Base-by-base conservation (phyloP, 2,329 filamentous ascomycete genomes). In the Myriosclerotinia duriaeana region DNA sequence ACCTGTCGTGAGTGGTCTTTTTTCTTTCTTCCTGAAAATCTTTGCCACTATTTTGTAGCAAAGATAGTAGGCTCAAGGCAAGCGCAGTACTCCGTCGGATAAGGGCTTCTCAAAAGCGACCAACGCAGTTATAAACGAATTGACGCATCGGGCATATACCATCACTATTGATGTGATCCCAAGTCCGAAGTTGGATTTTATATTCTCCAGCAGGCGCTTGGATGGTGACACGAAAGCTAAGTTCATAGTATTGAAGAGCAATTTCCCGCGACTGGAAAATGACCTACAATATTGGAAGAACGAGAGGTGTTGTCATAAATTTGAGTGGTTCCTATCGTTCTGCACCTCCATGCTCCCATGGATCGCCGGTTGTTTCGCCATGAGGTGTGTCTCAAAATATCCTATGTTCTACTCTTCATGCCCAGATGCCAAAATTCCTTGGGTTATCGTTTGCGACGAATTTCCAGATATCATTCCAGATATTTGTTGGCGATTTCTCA, bases 371-470 rank as follows among this genome's bases (percentile, higher is more conserved):
- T 7, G 7, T 44, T 30, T 26, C 22, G 22, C n/a, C 14, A 20
- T 44, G 14, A 26, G 22, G n/a, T 44, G 0, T 20, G 2, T 44
- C 22, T 38, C 38, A 20, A 11, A 44, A 34, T 44, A 6, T 30
- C 34, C 11, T 5, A 6, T 17, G 54, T 44, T 9, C 30, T 22
- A 26, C 20, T 34, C 44, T 48, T 7, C 30, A 38, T 7, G 20
- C 8, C 56, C 56, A 50, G 44, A 60, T 48, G 20, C 38, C 56
- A 38, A 50, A 6, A 20, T 50, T 60, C 26, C 56, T 60, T 50
- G 44, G 20, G 30, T 36, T 48, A 2, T 48, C 8, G 2, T 36
- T 36, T 22, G 40, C 30, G 26, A 38, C 12, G 12, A 60, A 12
- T 36, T 14, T 15, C 30, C 30, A 60, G 3, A 60, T 48, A 20